These are phyloP conservation scores for Annulohypoxylon moriforme DNA, from an alignment of 495 filamentous ascomycete species.

Conservation along the genomic window DNA sequence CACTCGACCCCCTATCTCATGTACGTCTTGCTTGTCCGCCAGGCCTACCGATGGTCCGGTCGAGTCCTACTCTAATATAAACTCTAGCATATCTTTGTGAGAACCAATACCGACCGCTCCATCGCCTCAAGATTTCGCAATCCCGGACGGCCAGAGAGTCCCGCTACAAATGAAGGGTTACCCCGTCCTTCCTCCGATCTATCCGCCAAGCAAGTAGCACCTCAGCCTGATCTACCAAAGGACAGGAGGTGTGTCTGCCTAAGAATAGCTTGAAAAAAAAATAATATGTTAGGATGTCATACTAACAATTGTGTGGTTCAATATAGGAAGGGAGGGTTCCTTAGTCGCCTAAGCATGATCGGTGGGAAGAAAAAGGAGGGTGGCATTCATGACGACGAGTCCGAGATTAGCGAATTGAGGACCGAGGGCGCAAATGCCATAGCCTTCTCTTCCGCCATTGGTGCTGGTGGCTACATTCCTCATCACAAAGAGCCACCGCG, in stretches of 20 bases:
- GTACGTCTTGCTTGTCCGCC: slow-evolving; percentile 46
- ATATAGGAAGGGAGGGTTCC: slow-evolving; percentile 87
- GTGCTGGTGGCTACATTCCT: slow-evolving; percentile 81
- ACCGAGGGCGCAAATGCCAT: slow-evolving; percentile 83
- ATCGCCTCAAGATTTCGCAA: slow-evolving; percentile 74
- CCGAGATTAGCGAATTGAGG: slow-evolving; percentile 75
- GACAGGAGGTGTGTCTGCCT: slow-evolving; percentile 73
- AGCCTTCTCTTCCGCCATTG: slow-evolving; percentile 80
- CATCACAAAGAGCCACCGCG: slow-evolving; percentile 88
- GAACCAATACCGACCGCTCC: slow-evolving; percentile 80
- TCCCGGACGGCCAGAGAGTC: slow-evolving; percentile 62
- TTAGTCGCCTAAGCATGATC: slow-evolving; percentile 83
- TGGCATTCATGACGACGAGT: slow-evolving; percentile 73
- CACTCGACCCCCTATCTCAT: slow-evolving; percentile 61
- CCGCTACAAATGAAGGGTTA: slow-evolving; percentile 56
- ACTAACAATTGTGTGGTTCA: slow-evolving; percentile 37
- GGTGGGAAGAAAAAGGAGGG: slow-evolving; percentile 76
- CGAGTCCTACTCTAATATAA: slow-evolving; percentile 15
- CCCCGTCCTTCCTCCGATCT: slow-evolving; percentile 55
- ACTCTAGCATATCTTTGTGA: slow-evolving; percentile 76
- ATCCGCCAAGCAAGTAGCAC: slow-evolving; percentile 40
- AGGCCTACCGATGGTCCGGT: slow-evolving; percentile 5
- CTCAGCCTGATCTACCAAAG: slow-evolving; percentile 57
- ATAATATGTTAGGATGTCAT: slow-evolving; percentile 19
- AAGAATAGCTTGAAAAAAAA: neutral